These are phyloP conservation scores for Centaurea solstitialis DNA, from an alignment of 129 eudicot species.

Conservation along the genomic window DNA sequence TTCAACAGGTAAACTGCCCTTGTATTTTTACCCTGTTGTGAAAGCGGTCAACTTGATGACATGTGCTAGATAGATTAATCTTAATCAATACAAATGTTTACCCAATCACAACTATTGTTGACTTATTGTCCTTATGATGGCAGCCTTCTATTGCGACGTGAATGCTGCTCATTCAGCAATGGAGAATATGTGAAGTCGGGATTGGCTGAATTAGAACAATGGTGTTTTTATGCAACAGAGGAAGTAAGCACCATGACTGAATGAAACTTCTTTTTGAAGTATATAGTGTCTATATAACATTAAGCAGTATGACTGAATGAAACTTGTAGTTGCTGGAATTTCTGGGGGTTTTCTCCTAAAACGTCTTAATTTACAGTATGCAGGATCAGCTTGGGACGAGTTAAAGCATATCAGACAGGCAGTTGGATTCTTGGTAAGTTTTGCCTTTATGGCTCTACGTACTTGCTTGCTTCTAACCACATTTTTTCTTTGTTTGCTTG, in stretches of 20 bases:
- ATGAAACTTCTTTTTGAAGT: too few relatives aligned
- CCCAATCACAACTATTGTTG: background rate
- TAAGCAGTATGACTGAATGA: background rate
- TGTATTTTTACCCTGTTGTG: background rate
- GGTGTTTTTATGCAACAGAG: constrained; percentile 85
- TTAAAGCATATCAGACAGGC: constrained; percentile 95
- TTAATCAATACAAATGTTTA: background rate
- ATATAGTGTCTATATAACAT: too few relatives aligned
- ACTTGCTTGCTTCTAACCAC: background rate
- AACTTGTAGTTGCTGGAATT: constrained; percentile 8
- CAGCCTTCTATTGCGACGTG: constrained; percentile 91
- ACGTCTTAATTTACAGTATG: constrained; percentile 59
- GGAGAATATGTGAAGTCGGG: constrained; percentile 93
- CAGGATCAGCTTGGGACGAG: constrained; percentile 94
- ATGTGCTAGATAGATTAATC: background rate
- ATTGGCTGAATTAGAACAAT: constrained; percentile 88
- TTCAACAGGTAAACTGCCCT: constrained; percentile 64
- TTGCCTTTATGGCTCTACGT: background rate
- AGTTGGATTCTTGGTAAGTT: constrained; percentile 79
- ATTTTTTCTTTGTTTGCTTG: background rate
- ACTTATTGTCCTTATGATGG: constrained; percentile 16
- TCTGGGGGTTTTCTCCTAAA: background rate
- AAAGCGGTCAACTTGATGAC: background rate
- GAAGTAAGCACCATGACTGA: constrained; percentile 53
- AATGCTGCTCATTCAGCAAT: constrained; percentile 93